A percentile compares a stretch with the other conserved stretches of the same genome.
Evolutionary conservation across 2,329 filamentous ascomycete genomes (phyloP).

Genomic region (Penicillium sp.): DNA sequence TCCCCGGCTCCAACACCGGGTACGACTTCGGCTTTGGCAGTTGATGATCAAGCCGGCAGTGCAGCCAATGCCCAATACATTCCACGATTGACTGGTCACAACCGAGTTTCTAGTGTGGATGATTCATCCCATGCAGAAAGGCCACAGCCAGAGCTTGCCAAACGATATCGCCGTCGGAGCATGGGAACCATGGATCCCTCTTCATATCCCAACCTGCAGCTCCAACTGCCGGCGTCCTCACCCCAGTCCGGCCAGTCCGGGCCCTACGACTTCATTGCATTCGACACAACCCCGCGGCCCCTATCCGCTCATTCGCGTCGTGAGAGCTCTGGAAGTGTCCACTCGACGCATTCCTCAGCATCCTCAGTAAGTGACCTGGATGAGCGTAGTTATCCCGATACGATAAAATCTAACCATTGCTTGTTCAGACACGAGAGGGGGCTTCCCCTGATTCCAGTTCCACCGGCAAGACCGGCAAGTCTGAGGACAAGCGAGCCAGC

Average conservation of each 20-base stretch:
- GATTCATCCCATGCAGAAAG: constrained; percentile 59
- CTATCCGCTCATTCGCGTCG: constrained; percentile 46
- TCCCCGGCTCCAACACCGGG: constrained; percentile 9
- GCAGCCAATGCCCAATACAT: constrained; percentile 31
- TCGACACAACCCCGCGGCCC: constrained; percentile 32
- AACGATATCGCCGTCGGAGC: constrained; percentile 77
- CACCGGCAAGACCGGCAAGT: constrained; percentile 48
- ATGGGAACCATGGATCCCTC: constrained; percentile 63
- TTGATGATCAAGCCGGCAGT: constrained; percentile 45
- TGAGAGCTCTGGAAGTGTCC: constrained; percentile 64
- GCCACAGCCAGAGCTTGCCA: constrained; percentile 64
- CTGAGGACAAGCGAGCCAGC: constrained; percentile 65
- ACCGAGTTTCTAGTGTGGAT: constrained; percentile 62
- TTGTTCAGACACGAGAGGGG: constrained; percentile 24
- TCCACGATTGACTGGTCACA: constrained; percentile 50
- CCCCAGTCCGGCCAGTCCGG: constrained; percentile 32
- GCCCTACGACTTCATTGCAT: constrained; percentile 35
- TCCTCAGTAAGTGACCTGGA: constrained; percentile 62
- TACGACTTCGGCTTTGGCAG: constrained; percentile 9
- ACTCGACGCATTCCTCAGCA: constrained; percentile 52
- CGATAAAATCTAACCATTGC: too few species aligned
- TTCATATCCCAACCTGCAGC: constrained; percentile 37
- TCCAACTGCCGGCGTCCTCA: constrained; percentile 32
- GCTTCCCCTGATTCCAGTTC: constrained; percentile 22
- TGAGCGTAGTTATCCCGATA: too few species aligned